Conservation (phyloP, 1,284 basidiomycete genomes). For the Amylostereum areolatum region DNA sequence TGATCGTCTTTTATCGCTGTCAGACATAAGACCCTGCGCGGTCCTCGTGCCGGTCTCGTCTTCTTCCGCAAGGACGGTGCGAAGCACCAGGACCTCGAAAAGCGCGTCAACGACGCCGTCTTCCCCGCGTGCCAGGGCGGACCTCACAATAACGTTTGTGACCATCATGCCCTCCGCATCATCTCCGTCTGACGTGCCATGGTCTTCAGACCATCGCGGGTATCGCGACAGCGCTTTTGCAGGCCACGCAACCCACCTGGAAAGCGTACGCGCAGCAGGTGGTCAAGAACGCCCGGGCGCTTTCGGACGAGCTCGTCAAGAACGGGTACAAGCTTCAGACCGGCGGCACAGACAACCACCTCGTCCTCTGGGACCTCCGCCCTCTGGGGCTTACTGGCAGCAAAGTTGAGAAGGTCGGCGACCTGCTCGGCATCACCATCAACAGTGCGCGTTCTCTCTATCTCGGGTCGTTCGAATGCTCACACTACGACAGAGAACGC, state of each 20-base stretch:
- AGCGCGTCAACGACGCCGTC: constrained; percentile 95
- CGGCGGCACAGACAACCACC: constrained; percentile 95
- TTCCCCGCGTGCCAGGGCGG: constrained; percentile 99
- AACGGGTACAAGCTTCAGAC: constrained; percentile 96
- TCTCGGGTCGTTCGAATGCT: constrained; percentile 1
- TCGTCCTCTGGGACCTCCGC: constrained; percentile 96
- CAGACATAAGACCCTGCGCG: constrained; percentile 99
- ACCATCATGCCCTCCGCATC: constrained; percentile 1
- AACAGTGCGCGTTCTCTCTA: constrained; percentile 61
- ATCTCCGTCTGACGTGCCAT: constrained; percentile 5
- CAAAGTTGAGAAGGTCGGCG: constrained; percentile 99
- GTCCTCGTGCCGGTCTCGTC: constrained; percentile 96
- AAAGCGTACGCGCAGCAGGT: constrained; percentile 94
- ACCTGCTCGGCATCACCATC: constrained; percentile 92
- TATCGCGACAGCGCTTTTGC: constrained; percentile 92
- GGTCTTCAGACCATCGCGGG: constrained; percentile 81
- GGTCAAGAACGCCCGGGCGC: constrained; percentile 78
- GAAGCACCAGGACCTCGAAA: constrained; percentile 79
- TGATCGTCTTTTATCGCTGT: constrained; percentile 26
- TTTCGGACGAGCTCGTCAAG: constrained; percentile 66
- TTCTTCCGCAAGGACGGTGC: constrained; percentile 97
- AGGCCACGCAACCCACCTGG: constrained; percentile 88
- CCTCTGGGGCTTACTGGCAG: constrained; percentile 93
- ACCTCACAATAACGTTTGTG: constrained; percentile 94
- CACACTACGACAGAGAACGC: constrained; percentile 73